Conservation (phyloP, 2,329 filamentous ascomycete genomes). For the Colletotrichum karsti region DNA sequence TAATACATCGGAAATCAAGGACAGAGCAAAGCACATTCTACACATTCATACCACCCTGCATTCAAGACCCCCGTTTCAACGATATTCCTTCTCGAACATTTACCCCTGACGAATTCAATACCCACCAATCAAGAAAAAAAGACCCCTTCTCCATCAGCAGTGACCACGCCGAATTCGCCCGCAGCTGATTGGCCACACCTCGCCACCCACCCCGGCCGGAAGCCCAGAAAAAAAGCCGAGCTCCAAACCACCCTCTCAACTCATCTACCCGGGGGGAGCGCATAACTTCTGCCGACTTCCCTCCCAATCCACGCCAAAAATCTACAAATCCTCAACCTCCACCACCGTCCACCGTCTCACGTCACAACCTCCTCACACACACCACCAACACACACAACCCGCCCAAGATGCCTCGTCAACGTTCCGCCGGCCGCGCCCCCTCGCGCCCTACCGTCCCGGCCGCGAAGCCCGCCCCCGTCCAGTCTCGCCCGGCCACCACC, state of each 20-base stretch:
- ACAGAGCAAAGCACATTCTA: not conserved
- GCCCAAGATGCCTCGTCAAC: constrained; percentile 78
- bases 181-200: constrained; percentile 17
- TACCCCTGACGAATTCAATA: not conserved
- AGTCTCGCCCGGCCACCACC: constrained; percentile 76
- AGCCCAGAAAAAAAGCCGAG: constrained; percentile 15
- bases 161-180: constrained; percentile 14
- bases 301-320: constrained; percentile 34
- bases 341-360: not conserved
- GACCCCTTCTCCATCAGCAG: constrained; percentile 5
- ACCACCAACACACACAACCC: not conserved
- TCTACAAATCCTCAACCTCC: constrained; percentile 37
- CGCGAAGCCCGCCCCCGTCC: constrained; percentile 65
- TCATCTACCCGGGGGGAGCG: constrained; percentile 6
- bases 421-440: constrained; percentile 69
- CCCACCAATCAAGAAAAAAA: not conserved
- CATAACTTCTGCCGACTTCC: constrained; percentile 27
- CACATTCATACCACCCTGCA: not conserved
- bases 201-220: constrained; percentile 12
- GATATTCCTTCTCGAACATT: not conserved
- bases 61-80: not conserved
- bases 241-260: not conserved
- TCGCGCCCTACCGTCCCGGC: constrained; percentile 73
- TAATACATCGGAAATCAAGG: not conserved
- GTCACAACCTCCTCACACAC: not conserved